Evolutionary conservation across 495 filamentous ascomycete genomes (phyloP), one percentile per base, ranked within the genome.

Genomic region (Annulohypoxylon bovei): DNA sequence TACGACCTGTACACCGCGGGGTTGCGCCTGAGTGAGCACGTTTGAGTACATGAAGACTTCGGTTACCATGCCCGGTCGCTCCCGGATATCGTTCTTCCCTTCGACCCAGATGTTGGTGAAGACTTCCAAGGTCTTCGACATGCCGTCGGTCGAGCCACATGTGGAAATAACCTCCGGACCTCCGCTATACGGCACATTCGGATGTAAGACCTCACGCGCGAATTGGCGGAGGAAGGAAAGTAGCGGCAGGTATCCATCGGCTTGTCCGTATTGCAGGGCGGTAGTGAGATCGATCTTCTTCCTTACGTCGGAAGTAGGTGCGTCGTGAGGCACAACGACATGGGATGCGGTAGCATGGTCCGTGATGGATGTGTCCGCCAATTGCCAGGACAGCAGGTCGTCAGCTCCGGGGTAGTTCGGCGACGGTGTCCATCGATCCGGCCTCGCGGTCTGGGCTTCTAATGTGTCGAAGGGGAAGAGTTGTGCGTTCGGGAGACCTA

Each of bases 391-490:
- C 11, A 68, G 60, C 35, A 16, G 30, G 62, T 40, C 40, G 6
- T 73, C 71, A 67, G 82, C 80, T 54, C 82, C 78, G 27, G 87
- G 84, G 49, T 84, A 78, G 70, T 89, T 88, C 12, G 86, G 86
- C 28, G 89, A 88, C 0, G 89, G 88, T n/a, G 86, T 84, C 80
- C 90, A 94, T 72, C 94, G 88, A 18, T 89, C 79, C 8, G 93
- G 88, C 25, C 85, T 86, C 9, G 93, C 92, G 56, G 88, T 85
- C 62, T 89, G 86, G n/a, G 93, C 91, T 77, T 95, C 92, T 27
- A 97, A 88, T 0, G 93, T 96, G 62, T 97, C 93, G 77, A 91
- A 97, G 14, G 94, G 94, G 75, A 98, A 97, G 79, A 92, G 92
- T 32, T 85, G 86, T 12, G 87, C 79, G 77, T 93, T 90, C 20